Conservation (phyloP, 805 yeast genomes). For the Candida koratica region DNA sequence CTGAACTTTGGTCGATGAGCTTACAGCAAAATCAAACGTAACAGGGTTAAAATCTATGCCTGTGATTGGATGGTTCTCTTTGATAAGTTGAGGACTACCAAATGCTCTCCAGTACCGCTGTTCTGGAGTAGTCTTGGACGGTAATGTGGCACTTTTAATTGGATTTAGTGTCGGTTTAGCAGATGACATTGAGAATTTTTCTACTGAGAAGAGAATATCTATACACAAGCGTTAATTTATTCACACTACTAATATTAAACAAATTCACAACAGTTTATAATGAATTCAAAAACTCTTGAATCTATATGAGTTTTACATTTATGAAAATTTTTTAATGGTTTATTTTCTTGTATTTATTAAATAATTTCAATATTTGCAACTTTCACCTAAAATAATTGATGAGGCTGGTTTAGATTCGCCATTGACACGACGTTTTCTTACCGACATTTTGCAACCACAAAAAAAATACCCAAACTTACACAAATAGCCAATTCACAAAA, state of each 20-base stretch:
- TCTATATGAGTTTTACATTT: too few relatives aligned
- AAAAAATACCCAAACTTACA: not conserved
- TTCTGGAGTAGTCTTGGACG: conserved; percentile 85
- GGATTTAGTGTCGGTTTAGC: conserved; percentile 60
- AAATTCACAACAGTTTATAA: too few relatives aligned
- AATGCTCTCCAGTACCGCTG: conserved; percentile 92
- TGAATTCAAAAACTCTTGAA: too few relatives aligned
- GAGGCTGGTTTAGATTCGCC: too few relatives aligned
- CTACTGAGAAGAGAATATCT: too few relatives aligned
- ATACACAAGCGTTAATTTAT: too few relatives aligned
- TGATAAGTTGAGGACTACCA: conserved; percentile 77
- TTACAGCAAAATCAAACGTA: conserved; percentile 84
- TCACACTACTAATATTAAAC: too few relatives aligned
- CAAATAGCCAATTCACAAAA: too few relatives aligned
- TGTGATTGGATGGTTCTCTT: conserved; percentile 88
- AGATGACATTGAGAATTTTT: conserved; percentile 61
- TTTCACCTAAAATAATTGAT: too few relatives aligned
- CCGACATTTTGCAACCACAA: conserved; percentile 2
- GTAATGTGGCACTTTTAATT: conserved; percentile 68
- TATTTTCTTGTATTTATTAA: too few relatives aligned
- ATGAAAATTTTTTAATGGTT: too few relatives aligned
- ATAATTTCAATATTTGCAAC: too few relatives aligned
- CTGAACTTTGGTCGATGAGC: conserved; percentile 88
- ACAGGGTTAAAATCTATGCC: conserved; percentile 85
- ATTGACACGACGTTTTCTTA: not conserved